Evolutionary conservation across 1,139 yeast genomes (phyloP).

Genomic region (Sugiyamaella xylanicola): DNA sequence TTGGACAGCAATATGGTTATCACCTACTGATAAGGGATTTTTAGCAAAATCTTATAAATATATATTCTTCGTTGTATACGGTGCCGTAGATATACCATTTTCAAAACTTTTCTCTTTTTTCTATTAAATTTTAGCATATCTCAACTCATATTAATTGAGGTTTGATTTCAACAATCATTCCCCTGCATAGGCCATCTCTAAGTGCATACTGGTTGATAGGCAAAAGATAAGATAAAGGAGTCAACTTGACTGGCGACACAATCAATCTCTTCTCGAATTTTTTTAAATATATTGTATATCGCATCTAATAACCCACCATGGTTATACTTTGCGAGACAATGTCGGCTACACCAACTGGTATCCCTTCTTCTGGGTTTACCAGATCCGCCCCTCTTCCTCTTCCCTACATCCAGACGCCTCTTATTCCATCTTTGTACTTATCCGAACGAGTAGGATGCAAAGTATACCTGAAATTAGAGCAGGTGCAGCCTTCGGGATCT

Average conservation of each 20-base stretch:
- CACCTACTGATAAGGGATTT: conserved; percentile 4
- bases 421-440: conserved; percentile 38
- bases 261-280: neutral
- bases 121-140: no score
- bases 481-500: conserved; percentile 69
- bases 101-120: neutral
- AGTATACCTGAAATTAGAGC: conserved; percentile 61
- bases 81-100: neutral
- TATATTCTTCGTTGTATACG: neutral
- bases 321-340: conserved; percentile 1
- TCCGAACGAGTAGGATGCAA: conserved; percentile 41
- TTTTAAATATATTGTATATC: neutral
- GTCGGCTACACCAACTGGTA: neutral
- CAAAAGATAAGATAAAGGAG: conserved; percentile 11
- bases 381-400: neutral
- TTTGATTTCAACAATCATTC: conserved; percentile 7
- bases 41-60: neutral
- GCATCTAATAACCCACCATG: neutral
- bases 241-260: no score
- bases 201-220: conserved; percentile 8
- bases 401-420: conserved; percentile 41
- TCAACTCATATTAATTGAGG: neutral
- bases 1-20: neutral
- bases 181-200: neutral
- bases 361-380: neutral